Percentiles rank a stretch among this genome's conserved stretches.
These are phyloP conservation scores for Solanum boliviense DNA, from an alignment of 257 asterid species.

Conservation along the genomic window DNA sequence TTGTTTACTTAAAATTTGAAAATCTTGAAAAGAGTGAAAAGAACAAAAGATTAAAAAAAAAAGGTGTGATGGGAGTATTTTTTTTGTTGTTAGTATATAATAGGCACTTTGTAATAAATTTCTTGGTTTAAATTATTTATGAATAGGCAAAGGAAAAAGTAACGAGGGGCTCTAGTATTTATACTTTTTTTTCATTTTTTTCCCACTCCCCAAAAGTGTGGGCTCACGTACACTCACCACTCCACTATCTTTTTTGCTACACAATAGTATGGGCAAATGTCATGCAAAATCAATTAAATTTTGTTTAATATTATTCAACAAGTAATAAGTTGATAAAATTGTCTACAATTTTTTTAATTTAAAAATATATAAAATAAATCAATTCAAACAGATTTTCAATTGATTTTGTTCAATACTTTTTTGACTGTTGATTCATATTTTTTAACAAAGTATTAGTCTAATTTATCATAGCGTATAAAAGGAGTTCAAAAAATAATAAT, in stretches of 20 bases:
- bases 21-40: neutral
- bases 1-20: neutral
- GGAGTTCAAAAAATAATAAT: too few species aligned
- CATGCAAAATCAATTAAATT: neutral
- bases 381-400: too few species aligned
- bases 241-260: neutral
- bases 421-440: too few species aligned
- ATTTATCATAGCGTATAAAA: too few species aligned
- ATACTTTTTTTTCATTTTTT: neutral
- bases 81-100: neutral
- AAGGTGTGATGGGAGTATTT: neutral
- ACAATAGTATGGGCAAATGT: neutral
- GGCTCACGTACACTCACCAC: neutral
- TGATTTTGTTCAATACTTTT: too few species aligned
- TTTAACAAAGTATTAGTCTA: too few species aligned
- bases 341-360: too few species aligned
- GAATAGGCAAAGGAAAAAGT: neutral
- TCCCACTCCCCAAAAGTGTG: conserved; percentile 8
- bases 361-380: too few species aligned
- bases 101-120: neutral
- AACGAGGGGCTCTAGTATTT: neutral
- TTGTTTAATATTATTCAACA: neutral
- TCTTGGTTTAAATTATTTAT: neutral
- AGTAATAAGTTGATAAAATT: too few species aligned
- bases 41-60: neutral